A percentile compares a stretch with the other conserved stretches of the same genome.
Evolutionary conservation across 1,284 basidiomycete genomes (phyloP).

Genomic region (Rhodotorula sp.): DNA sequence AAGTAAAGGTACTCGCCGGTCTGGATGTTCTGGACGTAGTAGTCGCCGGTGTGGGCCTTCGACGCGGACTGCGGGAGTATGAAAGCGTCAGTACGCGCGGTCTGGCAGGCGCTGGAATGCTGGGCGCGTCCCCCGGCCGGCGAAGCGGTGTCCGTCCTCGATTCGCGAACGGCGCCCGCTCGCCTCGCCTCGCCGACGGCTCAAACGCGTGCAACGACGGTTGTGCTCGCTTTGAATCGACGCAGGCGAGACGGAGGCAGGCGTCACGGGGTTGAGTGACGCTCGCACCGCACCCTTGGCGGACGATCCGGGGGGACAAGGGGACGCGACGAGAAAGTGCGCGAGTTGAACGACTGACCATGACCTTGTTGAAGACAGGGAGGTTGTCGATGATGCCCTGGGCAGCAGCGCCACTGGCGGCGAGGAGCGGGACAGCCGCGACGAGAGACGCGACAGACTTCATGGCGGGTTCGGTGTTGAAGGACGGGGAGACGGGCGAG

Average conservation of each 20-base stretch:
- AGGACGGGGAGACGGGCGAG: background rate
- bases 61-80: background rate
- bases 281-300: no score
- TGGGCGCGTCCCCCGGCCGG: no score
- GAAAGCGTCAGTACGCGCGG: no score
- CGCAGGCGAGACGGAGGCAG: no score
- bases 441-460: constrained; percentile 1
- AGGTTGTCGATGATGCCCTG: constrained; percentile 29
- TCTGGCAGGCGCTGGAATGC: no score
- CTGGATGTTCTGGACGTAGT: constrained; percentile 29
- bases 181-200: no score
- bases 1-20: constrained; percentile 34
- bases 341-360: background rate
- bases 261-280: no score
- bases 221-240: no score
- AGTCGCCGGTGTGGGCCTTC: constrained; percentile 17
- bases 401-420: background rate
- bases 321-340: background rate
- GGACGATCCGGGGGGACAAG: no score
- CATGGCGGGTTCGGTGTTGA: background rate
- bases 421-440: background rate
- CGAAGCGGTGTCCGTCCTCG: no score
- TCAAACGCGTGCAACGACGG: no score
- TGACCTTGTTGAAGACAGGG: background rate
- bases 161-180: no score